phyloP scores from a whole-genome alignment of 768 basidiomycete genomes.

The Royoungia palumana region DNA sequence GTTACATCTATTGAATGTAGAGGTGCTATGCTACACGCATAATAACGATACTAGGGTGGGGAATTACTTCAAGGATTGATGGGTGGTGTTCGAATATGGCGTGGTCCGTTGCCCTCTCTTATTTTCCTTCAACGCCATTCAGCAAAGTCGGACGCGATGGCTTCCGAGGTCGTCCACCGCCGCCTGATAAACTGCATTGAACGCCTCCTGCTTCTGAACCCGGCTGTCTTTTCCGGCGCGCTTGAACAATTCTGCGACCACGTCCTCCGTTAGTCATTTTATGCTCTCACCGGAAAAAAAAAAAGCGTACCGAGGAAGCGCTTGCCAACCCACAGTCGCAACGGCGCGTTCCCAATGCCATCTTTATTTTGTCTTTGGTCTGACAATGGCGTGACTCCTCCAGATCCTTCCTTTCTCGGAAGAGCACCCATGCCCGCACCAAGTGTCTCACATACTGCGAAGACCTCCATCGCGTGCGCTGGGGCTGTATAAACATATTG shows the following conservation, averaged over 20 bases:
- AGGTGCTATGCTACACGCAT: too few species aligned
- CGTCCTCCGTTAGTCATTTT: neutral
- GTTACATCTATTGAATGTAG: too few species aligned
- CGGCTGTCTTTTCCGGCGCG: conserved; percentile 50
- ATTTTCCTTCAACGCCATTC: neutral
- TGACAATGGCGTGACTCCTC: neutral
- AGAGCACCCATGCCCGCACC: conserved; percentile 62
- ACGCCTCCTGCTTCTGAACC: conserved; percentile 43
- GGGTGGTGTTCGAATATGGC: too few species aligned
- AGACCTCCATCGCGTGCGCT: conserved; percentile 64
- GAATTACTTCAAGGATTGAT: too few species aligned
- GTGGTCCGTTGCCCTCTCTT: neutral
- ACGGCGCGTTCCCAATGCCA: conserved; percentile 55
- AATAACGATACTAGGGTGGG: too few species aligned
- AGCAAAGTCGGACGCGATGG: conserved; percentile 17
- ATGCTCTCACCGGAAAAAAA: neutral
- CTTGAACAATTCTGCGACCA: conserved; percentile 50
- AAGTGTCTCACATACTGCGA: conserved; percentile 65
- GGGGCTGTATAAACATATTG: conserved; percentile 70
- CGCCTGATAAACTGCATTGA: conserved; percentile 36
- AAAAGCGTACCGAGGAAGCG: conserved; percentile 52
- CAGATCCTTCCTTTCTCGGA: conserved; percentile 20
- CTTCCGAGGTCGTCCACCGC: conserved; percentile 21
- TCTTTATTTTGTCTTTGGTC: conserved; percentile 22
- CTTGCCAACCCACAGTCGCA: conserved; percentile 73